These are phyloP conservation scores for Blastocystis sp. DNA, from an alignment of 352 stramenopile genomes.

Conservation along the genomic window DNA sequence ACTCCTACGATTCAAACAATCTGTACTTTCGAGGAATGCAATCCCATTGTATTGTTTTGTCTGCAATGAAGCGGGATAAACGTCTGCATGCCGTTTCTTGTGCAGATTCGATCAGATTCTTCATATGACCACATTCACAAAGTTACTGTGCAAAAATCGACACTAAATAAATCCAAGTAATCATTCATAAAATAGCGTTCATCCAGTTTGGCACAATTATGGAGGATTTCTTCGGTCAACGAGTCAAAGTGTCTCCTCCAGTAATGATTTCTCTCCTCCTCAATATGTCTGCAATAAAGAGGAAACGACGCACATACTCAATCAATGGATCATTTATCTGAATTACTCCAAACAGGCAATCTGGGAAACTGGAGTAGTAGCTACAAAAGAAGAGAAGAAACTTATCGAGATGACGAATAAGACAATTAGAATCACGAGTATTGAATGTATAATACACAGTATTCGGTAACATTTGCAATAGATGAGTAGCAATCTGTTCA, in stretches of 20 bases:
- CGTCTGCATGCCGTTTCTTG: conserved; percentile 19
- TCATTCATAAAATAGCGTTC: conserved; percentile 1
- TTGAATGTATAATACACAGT: background rate
- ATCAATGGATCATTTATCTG: background rate
- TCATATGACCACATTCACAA: background rate
- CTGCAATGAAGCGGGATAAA: background rate
- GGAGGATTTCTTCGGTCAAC: background rate
- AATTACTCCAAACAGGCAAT: background rate
- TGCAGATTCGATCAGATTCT: conserved; percentile 53
- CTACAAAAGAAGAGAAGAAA: conserved; percentile 40
- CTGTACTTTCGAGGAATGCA: conserved; percentile 33
- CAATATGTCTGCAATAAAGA: background rate
- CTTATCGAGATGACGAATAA: background rate
- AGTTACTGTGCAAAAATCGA: conserved; percentile 26
- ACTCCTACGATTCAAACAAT: background rate
- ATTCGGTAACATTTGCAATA: background rate
- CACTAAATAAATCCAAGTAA: background rate
- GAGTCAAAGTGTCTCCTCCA: background rate
- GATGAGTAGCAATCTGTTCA: background rate
- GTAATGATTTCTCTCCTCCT: background rate
- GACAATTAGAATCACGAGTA: background rate
- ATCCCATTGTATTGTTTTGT: background rate
- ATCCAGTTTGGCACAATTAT: conserved; percentile 26
- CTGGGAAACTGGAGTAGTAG: conserved; percentile 30
- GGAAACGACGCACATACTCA: background rate